Evolutionary conservation across 129 eudicot genomes (phyloP), one percentile per base, ranked within the genome.

Genomic region (Centella asiatica): DNA sequence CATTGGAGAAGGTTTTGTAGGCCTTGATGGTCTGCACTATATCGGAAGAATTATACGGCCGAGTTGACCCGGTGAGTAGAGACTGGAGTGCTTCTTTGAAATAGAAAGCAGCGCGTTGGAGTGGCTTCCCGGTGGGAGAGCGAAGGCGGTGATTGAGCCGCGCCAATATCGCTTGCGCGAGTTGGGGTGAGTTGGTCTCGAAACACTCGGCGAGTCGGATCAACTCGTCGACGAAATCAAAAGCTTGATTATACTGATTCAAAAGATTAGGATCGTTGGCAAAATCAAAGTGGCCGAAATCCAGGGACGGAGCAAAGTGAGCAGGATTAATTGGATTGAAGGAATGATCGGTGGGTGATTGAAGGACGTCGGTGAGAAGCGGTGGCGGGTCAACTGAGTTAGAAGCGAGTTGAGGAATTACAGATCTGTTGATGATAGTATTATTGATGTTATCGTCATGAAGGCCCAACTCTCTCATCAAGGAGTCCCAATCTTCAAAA

Each of bases 81-180:
- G 83, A 65, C 58, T 87, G 87, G 3, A 93, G 87, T 1, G 99
- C 99, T 62, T 93, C 95, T 67, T 93, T 93, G 80, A 93, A 93
- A 74, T 87, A 93, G 67, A 80, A 93, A 36, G 92, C 90, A 2
- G 96, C 99, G 62, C 96, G 54, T 31, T 93, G 99, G 57, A 93
- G 85, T n/a, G 96, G 83, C 34, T 80, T 87, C 5, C 95, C 96
- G 4, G 74, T 45, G 0, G 95, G 86, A 4, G 83, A 70, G 2
- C 72, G 67, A 22, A 93, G 88, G 57, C 85, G 86, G 66, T 78
- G 92, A 65, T 87, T 87, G 80, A 93, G 95, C 85, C 88, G 95
- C 36, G 85, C 81, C 72, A 93, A 68, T 67, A 82, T 78, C 44
- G 76, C 80, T 15, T 87, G 92, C 4, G 82, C 84, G 51, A 84